phyloP scores from a whole-genome alignment of 2,329 filamentous ascomycete species.

The Colletotrichum lentis region DNA sequence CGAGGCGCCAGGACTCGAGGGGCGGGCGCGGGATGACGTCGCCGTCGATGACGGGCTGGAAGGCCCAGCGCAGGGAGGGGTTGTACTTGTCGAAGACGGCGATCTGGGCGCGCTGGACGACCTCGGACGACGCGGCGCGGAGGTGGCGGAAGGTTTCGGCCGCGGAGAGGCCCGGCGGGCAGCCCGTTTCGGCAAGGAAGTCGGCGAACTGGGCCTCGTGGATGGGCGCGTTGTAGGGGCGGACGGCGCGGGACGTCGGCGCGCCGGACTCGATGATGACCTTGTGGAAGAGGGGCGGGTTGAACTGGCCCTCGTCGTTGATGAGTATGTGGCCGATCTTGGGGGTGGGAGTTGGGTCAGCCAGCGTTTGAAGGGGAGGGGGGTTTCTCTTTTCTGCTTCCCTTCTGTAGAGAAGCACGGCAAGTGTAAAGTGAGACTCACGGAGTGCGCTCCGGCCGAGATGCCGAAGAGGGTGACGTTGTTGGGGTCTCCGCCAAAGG shows the following conservation, averaged over 20 bases:
- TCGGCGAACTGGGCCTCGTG: slow-evolving; percentile 65
- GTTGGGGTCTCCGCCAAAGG: slow-evolving; percentile 67
- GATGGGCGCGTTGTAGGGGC: slow-evolving; percentile 61
- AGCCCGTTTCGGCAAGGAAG: slow-evolving; percentile 60
- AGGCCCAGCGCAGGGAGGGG: slow-evolving; percentile 64
- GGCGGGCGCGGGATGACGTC: slow-evolving; percentile 67
- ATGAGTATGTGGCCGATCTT: slow-evolving; percentile 75
- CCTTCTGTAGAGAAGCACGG: too few relatives aligned
- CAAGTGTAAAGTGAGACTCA: slow-evolving; percentile 39
- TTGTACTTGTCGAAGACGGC: slow-evolving; percentile 55
- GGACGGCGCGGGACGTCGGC: slow-evolving; percentile 63
- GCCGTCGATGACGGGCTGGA: slow-evolving; percentile 74
- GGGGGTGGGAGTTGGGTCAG: slow-evolving; percentile 9
- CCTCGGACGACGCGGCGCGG: slow-evolving; percentile 51
- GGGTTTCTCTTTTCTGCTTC: too few relatives aligned
- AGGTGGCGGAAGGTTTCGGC: slow-evolving; percentile 62
- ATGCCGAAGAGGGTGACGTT: slow-evolving; percentile 69
- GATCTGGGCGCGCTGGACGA: slow-evolving; percentile 53
- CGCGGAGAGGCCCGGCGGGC: slow-evolving; percentile 57
- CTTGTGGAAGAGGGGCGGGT: slow-evolving; percentile 59
- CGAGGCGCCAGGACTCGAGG: slow-evolving; percentile 63
- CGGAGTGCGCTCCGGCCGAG: slow-evolving; percentile 70
- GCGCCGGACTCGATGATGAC: slow-evolving; percentile 67
- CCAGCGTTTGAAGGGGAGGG: background rate
- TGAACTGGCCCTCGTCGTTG: slow-evolving; percentile 39